Evolutionary conservation across 176 grass and related monocot genomes (phyloP), one percentile per base, ranked within the genome.

Genomic region (Oryza nivara): DNA sequence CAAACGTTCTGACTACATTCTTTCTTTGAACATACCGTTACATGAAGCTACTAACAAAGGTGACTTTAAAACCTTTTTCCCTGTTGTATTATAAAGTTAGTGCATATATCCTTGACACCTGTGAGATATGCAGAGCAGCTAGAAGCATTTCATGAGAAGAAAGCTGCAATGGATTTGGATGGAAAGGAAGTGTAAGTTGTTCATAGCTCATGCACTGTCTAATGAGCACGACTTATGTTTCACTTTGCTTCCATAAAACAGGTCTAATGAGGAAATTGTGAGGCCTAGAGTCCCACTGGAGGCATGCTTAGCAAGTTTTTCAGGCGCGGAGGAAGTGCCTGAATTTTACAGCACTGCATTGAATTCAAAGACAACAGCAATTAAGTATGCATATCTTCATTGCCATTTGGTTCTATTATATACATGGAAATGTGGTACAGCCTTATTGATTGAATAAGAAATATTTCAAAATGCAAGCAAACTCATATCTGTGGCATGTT

Each of bases 321-420:
- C 93, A 58, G 89, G 88, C 82, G 86, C 90, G 6, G 91, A 99
- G 41, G 96, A 99, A 84, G 79, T 99, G 41, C 86, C 86, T 47
- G 96, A 94, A 38, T 99, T 96, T 88, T 89, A 91, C 73, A 99
- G 96, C 82, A 90, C 91, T 70, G 93, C 96, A 87, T 91, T 99
- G 80, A 96, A 94, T 90, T 85, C 90, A 8, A 96, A 99, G 81
- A 99, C 90, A 19, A 99, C 93, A 16, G 96, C 93, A 81, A 88
- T 90, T 43, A 96, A 96, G 96, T 99, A 99, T 54, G 91, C 22
- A 74, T 86, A 74, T 79, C 25, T 81, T 74, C 35, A 36, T 80
- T 74, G 48, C 10, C 0, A 38, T 65, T 8, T 20, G 46, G 16
- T 58, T 74, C 25, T 83, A 65, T 41, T 14, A 26, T 46, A 47